Conservation (phyloP, 305 asterid species). For the Rubia occidens region DNA sequence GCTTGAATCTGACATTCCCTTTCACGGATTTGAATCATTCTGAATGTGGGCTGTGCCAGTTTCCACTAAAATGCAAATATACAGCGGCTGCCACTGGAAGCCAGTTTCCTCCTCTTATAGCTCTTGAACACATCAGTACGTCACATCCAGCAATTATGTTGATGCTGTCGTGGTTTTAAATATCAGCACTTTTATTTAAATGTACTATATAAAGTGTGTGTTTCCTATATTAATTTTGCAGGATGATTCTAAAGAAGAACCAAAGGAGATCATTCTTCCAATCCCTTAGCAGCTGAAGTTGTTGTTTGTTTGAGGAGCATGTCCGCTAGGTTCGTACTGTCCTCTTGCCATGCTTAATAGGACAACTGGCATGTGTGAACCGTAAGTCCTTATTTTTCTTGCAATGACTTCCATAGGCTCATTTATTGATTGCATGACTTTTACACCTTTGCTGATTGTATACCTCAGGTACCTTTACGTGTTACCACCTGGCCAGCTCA, state of each 20-base stretch:
- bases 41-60: background rate
- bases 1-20: background rate
- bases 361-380: slow-evolving; percentile 56
- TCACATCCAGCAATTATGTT: no score
- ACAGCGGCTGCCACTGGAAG: no score
- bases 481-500: slow-evolving; percentile 45
- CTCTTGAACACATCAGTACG: no score
- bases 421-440: slow-evolving; percentile 5
- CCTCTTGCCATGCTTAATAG: slow-evolving; percentile 59
- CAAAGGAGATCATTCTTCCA: background rate
- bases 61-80: no score
- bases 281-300: background rate
- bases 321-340: slow-evolving; percentile 95
- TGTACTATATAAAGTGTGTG: background rate
- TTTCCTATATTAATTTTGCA: background rate
- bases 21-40: background rate
- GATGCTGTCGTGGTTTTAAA: no score
- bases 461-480: slow-evolving; percentile 66
- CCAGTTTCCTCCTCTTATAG: no score
- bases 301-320: slow-evolving; percentile 42
- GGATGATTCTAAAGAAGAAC: background rate
- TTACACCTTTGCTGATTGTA: slow-evolving; percentile 16
- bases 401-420: slow-evolving; percentile 12
- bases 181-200: background rate
- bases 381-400: slow-evolving; percentile 46